A percentile compares a stretch with the other conserved stretches of the same genome.
Conservation (phyloP, 2,329 filamentous ascomycete genomes). For the Cladophialophora chaetospira region DNA sequence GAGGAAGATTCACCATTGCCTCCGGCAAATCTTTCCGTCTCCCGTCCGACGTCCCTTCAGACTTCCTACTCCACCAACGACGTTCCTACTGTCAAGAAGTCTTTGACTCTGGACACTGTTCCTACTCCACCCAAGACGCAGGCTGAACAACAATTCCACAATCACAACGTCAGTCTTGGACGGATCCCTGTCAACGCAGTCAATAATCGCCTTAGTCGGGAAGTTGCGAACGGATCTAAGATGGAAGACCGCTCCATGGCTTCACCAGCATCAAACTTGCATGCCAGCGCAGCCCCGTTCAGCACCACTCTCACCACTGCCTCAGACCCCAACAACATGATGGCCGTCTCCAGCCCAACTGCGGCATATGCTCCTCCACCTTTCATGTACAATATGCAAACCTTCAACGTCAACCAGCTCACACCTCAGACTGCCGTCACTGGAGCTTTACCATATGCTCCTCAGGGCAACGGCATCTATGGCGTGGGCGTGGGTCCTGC, state of each 20-base stretch:
- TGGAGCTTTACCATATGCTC: slow-evolving; percentile 47
- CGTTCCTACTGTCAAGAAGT: slow-evolving; percentile 78
- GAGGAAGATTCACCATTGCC: slow-evolving; percentile 31
- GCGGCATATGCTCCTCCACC: slow-evolving; percentile 47
- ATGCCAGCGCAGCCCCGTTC: slow-evolving; percentile 78
- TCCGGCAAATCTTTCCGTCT: slow-evolving; percentile 46
- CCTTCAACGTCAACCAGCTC: slow-evolving; percentile 32
- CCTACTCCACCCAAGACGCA: slow-evolving; percentile 58
- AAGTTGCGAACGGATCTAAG: slow-evolving; percentile 52
- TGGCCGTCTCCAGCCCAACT: slow-evolving; percentile 38
- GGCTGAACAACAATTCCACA: slow-evolving; percentile 60
- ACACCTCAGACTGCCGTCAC: slow-evolving; percentile 33
- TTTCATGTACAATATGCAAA: slow-evolving; percentile 46
- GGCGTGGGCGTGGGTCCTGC: slow-evolving; percentile 60
- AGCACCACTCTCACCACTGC: slow-evolving; percentile 60
- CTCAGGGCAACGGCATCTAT: slow-evolving; percentile 57
- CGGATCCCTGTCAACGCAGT: slow-evolving; percentile 71
- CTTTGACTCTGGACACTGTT: slow-evolving; percentile 52
- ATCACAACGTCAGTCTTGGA: slow-evolving; percentile 80
- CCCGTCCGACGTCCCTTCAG: slow-evolving; percentile 58
- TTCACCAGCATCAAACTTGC: slow-evolving; percentile 51
- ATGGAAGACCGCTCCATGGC: slow-evolving; percentile 26
- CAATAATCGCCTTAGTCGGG: slow-evolving; percentile 70
- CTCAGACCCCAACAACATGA: slow-evolving; percentile 40
- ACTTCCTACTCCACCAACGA: slow-evolving; percentile 90